Percentiles rank a stretch among this genome's conserved stretches.
Evolutionary conservation across 148 eudicot genomes (phyloP).

Genomic region (Heliamphora exappendiculata): DNA sequence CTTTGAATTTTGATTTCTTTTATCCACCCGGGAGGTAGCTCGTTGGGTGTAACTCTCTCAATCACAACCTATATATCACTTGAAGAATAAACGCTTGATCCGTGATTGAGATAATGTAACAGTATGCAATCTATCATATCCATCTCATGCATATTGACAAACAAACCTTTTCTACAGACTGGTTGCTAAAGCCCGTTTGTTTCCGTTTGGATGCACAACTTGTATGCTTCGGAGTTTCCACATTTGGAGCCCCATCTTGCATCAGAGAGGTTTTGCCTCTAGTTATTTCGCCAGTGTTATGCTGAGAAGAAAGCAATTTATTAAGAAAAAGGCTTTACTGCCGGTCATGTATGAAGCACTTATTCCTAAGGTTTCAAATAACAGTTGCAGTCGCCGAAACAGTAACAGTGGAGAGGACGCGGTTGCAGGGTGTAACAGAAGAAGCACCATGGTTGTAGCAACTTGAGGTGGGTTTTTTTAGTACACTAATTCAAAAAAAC

Average conservation of each 20-base stretch:
- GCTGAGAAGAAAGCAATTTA: slow-evolving; percentile 12
- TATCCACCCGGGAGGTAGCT: slow-evolving; percentile 65
- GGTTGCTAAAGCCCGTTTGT: slow-evolving; percentile 16
- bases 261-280: slow-evolving; percentile 13
- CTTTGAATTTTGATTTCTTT: slow-evolving; percentile 46
- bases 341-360: slow-evolving; percentile 10
- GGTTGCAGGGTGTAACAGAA: neutral
- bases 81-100: slow-evolving; percentile 10
- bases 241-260: slow-evolving; percentile 12
- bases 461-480: too few species aligned
- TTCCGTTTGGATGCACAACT: slow-evolving; percentile 20
- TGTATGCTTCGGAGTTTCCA: neutral
- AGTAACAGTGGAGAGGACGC: neutral
- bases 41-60: slow-evolving; percentile 39
- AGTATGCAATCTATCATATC: neutral
- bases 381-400: neutral
- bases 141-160: slow-evolving; percentile 9
- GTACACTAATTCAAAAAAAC: too few species aligned
- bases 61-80: slow-evolving; percentile 30
- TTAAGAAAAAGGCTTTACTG: neutral
- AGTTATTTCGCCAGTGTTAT: neutral
- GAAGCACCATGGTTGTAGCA: neutral
- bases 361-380: neutral
- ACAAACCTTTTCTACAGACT: slow-evolving; percentile 34
- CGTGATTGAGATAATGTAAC: neutral